phyloP scores from a whole-genome alignment of 441 rosid genomes.

The Euphorbia schlechtendalii region DNA sequence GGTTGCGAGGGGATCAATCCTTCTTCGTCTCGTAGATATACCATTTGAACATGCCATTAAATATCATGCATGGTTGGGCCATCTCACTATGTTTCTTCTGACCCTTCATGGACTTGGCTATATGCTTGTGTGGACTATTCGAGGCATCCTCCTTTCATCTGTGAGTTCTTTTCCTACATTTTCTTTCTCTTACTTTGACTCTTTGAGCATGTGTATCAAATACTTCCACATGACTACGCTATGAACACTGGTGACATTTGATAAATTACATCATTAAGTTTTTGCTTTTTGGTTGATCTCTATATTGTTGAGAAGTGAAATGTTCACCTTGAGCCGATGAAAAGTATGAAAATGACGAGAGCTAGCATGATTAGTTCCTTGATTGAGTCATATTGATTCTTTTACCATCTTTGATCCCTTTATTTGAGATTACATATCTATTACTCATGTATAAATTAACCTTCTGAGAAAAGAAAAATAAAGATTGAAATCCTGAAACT shows the following conservation, averaged over 20 bases:
- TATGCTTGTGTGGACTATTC: conserved; percentile 36
- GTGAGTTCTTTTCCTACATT: conserved; percentile 34
- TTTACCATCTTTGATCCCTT: not conserved
- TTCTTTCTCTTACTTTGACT: conserved; percentile 4
- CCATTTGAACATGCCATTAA: conserved; percentile 47
- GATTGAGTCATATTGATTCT: conserved; percentile 1
- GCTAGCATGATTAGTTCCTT: not conserved
- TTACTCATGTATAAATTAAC: not conserved
- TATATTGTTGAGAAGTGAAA: not conserved
- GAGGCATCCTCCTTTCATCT: conserved; percentile 29
- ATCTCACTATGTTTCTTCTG: conserved; percentile 35
- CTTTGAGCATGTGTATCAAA: not conserved
- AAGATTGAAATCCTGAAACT: not conserved
- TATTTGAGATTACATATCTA: not conserved
- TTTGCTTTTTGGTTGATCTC: not conserved
- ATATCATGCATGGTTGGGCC: conserved; percentile 59
- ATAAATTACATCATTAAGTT: not conserved
- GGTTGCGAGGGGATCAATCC: conserved; percentile 46
- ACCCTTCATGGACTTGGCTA: conserved; percentile 43
- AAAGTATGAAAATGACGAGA: not conserved
- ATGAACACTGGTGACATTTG: not conserved
- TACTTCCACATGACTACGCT: not conserved
- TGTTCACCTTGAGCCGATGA: not conserved
- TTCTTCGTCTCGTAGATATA: conserved; percentile 42
- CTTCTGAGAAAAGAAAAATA: not conserved